A percentile compares a stretch with the other conserved stretches of the same genome.
Evolutionary conservation across 352 stramenopile species (phyloP).

Genomic region (Pilasporangium apinafurcum): DNA sequence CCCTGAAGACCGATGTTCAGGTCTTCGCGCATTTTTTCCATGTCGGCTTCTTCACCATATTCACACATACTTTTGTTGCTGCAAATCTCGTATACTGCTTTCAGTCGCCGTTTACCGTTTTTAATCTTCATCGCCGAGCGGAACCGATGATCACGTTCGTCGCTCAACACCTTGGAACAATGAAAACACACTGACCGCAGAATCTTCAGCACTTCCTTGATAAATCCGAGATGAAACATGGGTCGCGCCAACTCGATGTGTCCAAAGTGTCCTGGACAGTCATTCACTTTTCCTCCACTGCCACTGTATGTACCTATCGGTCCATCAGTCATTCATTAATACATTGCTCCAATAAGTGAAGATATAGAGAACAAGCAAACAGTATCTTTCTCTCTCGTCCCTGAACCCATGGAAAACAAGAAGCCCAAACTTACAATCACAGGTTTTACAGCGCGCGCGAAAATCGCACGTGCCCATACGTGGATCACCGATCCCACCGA

Average conservation of each 20-base stretch:
- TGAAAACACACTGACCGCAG: slow-evolving; percentile 96
- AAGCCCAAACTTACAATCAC: slow-evolving; percentile 62
- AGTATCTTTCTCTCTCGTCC: too few relatives aligned
- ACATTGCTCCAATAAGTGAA: neutral
- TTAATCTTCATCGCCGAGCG: slow-evolving; percentile 81
- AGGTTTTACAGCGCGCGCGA: slow-evolving; percentile 87
- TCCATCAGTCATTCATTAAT: neutral
- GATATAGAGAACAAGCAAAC: too few relatives aligned
- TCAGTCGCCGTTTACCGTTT: slow-evolving; percentile 88
- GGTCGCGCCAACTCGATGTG: slow-evolving; percentile 97
- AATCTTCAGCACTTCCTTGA: slow-evolving; percentile 94
- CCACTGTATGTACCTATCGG: slow-evolving; percentile 84
- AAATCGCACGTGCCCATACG: slow-evolving; percentile 95
- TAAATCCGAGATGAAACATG: slow-evolving; percentile 98
- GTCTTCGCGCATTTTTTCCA: slow-evolving; percentile 87
- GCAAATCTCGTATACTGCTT: slow-evolving; percentile 94
- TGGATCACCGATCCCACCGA: slow-evolving; percentile 97
- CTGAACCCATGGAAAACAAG: neutral
- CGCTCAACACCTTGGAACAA: slow-evolving; percentile 93
- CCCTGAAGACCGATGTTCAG: slow-evolving; percentile 82
- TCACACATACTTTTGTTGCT: slow-evolving; percentile 87
- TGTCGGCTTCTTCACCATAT: slow-evolving; percentile 78
- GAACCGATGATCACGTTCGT: slow-evolving; percentile 85
- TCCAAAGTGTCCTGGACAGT: slow-evolving; percentile 98
- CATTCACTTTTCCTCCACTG: slow-evolving; percentile 92